Evolutionary conservation across 306 rosid species (phyloP).

Genomic region (Pterocarpus macrocarpus): DNA sequence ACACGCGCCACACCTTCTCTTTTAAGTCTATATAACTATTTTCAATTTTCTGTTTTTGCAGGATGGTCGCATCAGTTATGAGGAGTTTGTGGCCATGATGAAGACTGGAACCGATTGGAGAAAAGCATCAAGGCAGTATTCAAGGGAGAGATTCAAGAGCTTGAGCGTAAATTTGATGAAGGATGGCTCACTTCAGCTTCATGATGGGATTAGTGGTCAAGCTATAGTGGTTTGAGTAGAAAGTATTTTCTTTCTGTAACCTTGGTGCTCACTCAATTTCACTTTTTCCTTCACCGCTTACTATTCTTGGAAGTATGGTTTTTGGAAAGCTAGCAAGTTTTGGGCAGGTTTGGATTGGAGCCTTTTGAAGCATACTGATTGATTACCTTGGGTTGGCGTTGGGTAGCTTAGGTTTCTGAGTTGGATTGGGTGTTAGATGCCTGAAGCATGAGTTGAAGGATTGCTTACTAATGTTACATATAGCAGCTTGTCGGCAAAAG

Average conservation of each 20-base stretch:
- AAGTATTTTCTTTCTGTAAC: slow-evolving; percentile 37
- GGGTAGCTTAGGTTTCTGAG: slow-evolving; percentile 41
- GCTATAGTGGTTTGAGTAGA: slow-evolving; percentile 75
- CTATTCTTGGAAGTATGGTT: slow-evolving; percentile 51
- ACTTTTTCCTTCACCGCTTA: slow-evolving; percentile 37
- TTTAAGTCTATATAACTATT: slow-evolving; percentile 3
- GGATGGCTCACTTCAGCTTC: slow-evolving; percentile 98
- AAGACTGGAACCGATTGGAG: slow-evolving; percentile 99
- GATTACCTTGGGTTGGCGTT: slow-evolving; percentile 43
- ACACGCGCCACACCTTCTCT: too few relatives aligned
- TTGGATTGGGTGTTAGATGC: slow-evolving; percentile 46
- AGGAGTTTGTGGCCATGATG: slow-evolving; percentile 98
- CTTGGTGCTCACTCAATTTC: slow-evolving; percentile 53
- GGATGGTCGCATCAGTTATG: slow-evolving; percentile 95
- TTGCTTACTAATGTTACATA: slow-evolving; percentile 44
- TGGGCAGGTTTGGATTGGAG: slow-evolving; percentile 31
- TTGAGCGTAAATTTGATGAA: slow-evolving; percentile 95
- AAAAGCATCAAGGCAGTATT: slow-evolving; percentile 97
- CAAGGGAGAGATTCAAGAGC: slow-evolving; percentile 99
- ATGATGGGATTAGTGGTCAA: slow-evolving; percentile 84
- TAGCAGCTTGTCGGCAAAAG: slow-evolving; percentile 43
- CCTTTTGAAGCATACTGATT: slow-evolving; percentile 23
- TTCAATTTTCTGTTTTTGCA: slow-evolving; percentile 43
- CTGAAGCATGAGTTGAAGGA: slow-evolving; percentile 49
- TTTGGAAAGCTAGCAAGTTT: slow-evolving; percentile 51